Evolutionary conservation across 495 filamentous ascomycete genomes (phyloP).

Genomic region (Penicillium parvum): DNA sequence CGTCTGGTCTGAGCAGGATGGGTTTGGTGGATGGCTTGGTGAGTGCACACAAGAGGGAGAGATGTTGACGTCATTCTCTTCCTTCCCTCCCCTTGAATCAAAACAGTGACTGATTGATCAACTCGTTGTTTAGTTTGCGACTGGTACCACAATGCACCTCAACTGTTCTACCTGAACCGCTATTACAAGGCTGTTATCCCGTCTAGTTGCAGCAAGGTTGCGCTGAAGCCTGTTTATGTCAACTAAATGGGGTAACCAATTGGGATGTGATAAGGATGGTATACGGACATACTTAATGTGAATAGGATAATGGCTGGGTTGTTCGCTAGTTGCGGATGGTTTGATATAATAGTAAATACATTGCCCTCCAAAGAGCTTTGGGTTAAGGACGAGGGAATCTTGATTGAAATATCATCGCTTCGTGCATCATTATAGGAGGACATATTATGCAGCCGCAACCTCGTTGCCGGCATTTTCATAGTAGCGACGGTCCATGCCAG

Average conservation of each 20-base stretch:
- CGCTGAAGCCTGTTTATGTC: conserved; percentile 28
- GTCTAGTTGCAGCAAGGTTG: conserved; percentile 42
- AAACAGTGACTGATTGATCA: not conserved
- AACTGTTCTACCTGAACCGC: conserved; percentile 46
- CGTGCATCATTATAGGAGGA: conserved; percentile 13
- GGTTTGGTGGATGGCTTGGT: conserved; percentile 53
- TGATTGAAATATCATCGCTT: no score
- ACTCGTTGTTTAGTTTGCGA: conserved; percentile 40
- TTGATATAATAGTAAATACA: no score
- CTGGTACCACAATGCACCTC: conserved; percentile 52
- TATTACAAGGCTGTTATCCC: conserved; percentile 31
- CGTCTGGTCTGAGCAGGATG: conserved; percentile 30
- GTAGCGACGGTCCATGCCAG: conserved; percentile 47
- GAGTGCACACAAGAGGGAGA: conserved; percentile 22
- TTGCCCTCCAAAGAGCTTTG: no score
- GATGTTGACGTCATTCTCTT: not conserved
- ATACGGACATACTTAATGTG: conserved; percentile 4
- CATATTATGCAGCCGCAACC: conserved; percentile 15
- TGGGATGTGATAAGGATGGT: no score
- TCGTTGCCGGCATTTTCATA: conserved; percentile 30
- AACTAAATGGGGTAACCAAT: conserved; percentile 11
- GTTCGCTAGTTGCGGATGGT: no score
- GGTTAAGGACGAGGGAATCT: no score
- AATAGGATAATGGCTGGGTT: not conserved
- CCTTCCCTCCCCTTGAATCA: not conserved